Base-by-base conservation (phyloP, 2,329 filamentous ascomycete species). In the Fusarium burgessii region DNA sequence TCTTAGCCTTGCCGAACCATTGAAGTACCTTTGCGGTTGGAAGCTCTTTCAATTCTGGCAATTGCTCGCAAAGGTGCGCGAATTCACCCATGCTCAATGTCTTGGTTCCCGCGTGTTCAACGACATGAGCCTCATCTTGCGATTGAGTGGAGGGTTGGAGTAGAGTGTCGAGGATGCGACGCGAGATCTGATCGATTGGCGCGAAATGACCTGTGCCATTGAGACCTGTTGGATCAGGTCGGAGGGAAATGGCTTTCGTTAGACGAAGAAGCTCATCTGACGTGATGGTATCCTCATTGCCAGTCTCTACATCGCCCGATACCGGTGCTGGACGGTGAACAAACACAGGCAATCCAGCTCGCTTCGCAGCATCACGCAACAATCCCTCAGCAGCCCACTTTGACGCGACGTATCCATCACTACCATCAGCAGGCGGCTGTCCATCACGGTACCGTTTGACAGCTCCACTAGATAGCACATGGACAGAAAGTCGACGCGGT, bases 381-480 rank as follows among this genome's bases (percentile, higher is more conserved):
- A 75, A 74, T 12, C 58, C 55, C 64, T 82, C 80, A 25, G 72
- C 74, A 11, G 72, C 79, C 80, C 79, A 81, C 61, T 81, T 81
- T 5, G 77, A 74, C 3, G 79, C 71, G 3, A 73, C 57, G 50
- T 82, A 82, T 13, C 80, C 80, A 40, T 79, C 72, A 32, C 33
- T 32, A 14, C 46, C 47, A 41, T 61, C 58, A 7, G 43, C 46
- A 33, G 60, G 60, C 11, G 64, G 60, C 35, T 45, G 38, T 32
- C 23, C n/a, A 35, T 27, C 45, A 27, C 32, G n/a, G 38, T 50
- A 58, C 9, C 55, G 49, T 15, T 52, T 51, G 25, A 70, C 66
- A 27, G 42, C 46, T 29, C 17, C 71, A 14, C 62, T 56, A 2
- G 81, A 83, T 1, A 84, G 52, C 59, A 74, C 82, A 63, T 83